Conservation (phyloP, 2,329 filamentous ascomycete species). For the Grosmannia penicillata region DNA sequence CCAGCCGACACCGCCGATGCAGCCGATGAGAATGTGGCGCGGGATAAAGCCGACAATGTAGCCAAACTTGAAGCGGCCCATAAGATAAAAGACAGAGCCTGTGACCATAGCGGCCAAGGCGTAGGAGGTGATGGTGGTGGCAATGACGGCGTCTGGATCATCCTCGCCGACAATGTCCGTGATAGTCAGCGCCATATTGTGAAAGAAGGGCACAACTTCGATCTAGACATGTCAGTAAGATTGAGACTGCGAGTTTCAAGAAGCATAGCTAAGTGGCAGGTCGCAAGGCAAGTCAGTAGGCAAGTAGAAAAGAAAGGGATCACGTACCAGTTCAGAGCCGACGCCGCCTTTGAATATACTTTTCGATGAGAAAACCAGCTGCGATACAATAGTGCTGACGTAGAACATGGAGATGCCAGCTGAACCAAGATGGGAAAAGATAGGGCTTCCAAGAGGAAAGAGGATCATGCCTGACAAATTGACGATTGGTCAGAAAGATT, state of each 20-base stretch:
- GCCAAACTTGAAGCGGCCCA: constrained; percentile 76
- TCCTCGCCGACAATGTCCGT: constrained; percentile 63
- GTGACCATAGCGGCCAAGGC: constrained; percentile 83
- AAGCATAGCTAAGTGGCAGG: too few relatives aligned
- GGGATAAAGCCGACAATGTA: constrained; percentile 96
- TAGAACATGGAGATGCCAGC: constrained; percentile 98
- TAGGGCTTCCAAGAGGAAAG: constrained; percentile 75
- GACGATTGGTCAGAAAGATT: background rate
- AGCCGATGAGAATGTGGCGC: constrained; percentile 88
- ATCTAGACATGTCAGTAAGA: constrained; percentile 41
- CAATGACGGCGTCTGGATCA: constrained; percentile 72
- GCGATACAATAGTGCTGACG: constrained; percentile 89
- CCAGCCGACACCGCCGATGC: constrained; percentile 92
- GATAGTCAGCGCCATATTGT: constrained; percentile 92
- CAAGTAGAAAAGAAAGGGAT: background rate
- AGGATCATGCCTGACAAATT: constrained; percentile 63
- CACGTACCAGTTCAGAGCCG: constrained; percentile 73
- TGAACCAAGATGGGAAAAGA: constrained; percentile 75
- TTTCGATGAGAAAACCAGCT: constrained; percentile 74
- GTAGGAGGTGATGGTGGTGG: constrained; percentile 87
- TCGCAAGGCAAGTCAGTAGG: too few relatives aligned
- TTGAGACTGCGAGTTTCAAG: too few relatives aligned
- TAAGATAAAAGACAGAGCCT: constrained; percentile 77
- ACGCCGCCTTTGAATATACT: constrained; percentile 85
- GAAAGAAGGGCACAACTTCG: constrained; percentile 96